phyloP scores from a whole-genome alignment of 2,329 filamentous ascomycete species.

The Exophiala bonariae region DNA sequence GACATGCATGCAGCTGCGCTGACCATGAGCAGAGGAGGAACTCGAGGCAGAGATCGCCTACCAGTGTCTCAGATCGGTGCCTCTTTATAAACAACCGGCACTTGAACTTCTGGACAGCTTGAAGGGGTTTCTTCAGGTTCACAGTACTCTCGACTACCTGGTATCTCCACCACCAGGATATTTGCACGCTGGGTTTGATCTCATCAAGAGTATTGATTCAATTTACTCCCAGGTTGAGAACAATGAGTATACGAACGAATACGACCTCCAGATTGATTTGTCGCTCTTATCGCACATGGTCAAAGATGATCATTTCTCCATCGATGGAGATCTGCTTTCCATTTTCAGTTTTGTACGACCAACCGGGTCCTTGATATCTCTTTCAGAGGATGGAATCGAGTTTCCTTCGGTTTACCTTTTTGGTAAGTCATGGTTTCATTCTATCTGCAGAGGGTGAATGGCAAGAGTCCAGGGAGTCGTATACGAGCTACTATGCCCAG shows the following conservation, averaged over 20 bases:
- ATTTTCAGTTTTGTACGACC: slow-evolving; percentile 53
- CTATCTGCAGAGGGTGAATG: no score
- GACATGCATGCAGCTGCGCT: no score
- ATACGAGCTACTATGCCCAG: no score
- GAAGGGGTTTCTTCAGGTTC: slow-evolving; percentile 45
- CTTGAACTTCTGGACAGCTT: background rate
- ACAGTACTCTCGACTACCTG: slow-evolving; percentile 49
- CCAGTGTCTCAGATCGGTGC: slow-evolving; percentile 6
- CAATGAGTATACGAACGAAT: slow-evolving; percentile 51
- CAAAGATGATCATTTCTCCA: slow-evolving; percentile 60
- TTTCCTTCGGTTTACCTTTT: slow-evolving; percentile 1
- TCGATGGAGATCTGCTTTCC: slow-evolving; percentile 30
- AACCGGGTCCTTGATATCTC: background rate
- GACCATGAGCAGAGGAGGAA: no score
- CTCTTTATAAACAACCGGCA: slow-evolving; percentile 1
- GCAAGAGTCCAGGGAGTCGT: no score
- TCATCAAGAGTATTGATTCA: slow-evolving; percentile 45
- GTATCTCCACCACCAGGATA: slow-evolving; percentile 54
- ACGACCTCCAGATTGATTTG: slow-evolving; percentile 55
- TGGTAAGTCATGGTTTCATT: background rate
- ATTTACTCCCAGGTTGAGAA: slow-evolving; percentile 44
- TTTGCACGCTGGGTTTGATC: slow-evolving; percentile 48
- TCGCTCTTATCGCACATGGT: slow-evolving; percentile 53
- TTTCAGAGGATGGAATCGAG: slow-evolving; percentile 2
- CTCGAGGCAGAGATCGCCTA: slow-evolving; percentile 36